Conservation (phyloP, 225 moss, liverwort and hornwort genomes). For the Marchantia polymorpha region DNA sequence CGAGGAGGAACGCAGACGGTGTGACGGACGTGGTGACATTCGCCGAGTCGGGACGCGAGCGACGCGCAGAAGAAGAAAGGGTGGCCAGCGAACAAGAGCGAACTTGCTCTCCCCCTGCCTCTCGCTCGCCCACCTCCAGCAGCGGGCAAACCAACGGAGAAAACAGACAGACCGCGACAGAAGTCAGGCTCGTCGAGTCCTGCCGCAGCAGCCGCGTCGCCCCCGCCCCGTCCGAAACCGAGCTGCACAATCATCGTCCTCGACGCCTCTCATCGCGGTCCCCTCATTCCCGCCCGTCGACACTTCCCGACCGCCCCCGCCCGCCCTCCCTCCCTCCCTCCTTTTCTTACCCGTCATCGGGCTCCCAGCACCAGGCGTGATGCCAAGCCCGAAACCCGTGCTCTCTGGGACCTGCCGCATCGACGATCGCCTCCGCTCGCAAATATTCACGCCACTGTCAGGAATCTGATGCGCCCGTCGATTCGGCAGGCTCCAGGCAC, state of each 20-base stretch:
- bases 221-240: neutral
- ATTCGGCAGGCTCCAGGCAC: too few species aligned
- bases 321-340: neutral
- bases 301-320: neutral
- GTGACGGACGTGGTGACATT: neutral
- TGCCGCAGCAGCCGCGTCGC: neutral
- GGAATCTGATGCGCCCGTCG: too few species aligned
- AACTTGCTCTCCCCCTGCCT: neutral
- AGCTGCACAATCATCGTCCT: neutral
- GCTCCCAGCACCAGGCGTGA: neutral
- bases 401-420: neutral
- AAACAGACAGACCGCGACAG: slow-evolving; percentile 1
- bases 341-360: neutral
- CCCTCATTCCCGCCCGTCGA: neutral
- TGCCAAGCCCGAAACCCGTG: neutral
- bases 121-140: too few species aligned
- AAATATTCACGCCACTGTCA: neutral
- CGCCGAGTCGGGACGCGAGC: neutral
- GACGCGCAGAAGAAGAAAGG: neutral
- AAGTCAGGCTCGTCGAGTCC: neutral
- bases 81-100: neutral
- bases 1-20: neutral
- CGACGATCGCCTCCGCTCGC: neutral
- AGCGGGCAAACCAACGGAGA: neutral
- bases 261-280: neutral